These are phyloP conservation scores for Clavispora phyllophila DNA, from an alignment of 805 yeast species.

Conservation along the genomic window DNA sequence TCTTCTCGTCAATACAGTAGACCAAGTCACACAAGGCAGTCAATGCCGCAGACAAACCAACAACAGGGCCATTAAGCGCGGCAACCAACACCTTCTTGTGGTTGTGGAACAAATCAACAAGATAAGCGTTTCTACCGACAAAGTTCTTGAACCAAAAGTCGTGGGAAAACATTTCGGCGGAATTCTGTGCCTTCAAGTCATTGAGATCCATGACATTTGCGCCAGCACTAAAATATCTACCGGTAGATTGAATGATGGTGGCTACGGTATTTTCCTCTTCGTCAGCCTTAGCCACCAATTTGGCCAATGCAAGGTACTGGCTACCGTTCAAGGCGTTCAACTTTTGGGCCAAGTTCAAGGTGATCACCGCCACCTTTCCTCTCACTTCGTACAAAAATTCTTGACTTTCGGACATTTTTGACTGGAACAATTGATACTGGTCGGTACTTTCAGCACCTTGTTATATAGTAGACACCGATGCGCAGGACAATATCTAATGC, in stretches of 20 bases:
- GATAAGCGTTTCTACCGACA: conserved; percentile 64
- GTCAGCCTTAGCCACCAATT: conserved; percentile 57
- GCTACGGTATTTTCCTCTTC: conserved; percentile 53
- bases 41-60: conserved; percentile 72
- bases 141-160: conserved; percentile 51
- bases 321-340: conserved; percentile 64
- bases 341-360: conserved; percentile 54
- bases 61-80: conserved; percentile 82
- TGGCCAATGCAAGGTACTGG: conserved; percentile 59
- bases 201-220: conserved; percentile 57
- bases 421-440: not conserved
- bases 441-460: not conserved
- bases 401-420: conserved; percentile 15
- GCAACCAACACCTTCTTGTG: conserved; percentile 68
- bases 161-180: conserved; percentile 25
- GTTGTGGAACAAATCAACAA: conserved; percentile 62
- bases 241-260: conserved; percentile 66
- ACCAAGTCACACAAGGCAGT: conserved; percentile 74
- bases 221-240: conserved; percentile 79
- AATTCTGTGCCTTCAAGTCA: conserved; percentile 22
- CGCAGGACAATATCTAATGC: not conserved
- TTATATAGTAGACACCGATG: not conserved
- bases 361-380: conserved; percentile 55
- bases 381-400: conserved; percentile 38
- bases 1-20: conserved; percentile 56